These are phyloP conservation scores for Samsoniella hepiali DNA, from an alignment of 2,329 filamentous ascomycete species.

Conservation along the genomic window DNA sequence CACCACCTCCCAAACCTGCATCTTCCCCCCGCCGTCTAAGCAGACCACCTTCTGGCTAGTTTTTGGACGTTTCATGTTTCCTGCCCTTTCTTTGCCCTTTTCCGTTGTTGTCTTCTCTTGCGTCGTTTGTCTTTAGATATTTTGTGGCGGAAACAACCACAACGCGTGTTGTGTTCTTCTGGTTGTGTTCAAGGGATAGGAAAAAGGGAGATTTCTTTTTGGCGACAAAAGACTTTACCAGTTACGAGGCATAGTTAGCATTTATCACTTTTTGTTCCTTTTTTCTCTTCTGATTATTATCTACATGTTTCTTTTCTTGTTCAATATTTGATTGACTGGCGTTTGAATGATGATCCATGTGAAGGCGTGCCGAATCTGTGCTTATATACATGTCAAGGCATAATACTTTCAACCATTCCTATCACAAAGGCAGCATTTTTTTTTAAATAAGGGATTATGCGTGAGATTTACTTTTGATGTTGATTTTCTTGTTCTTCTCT, in stretches of 20 bases:
- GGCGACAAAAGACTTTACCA: not conserved
- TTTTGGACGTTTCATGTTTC: not conserved
- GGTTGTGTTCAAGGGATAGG: not conserved
- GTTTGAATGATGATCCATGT: not conserved
- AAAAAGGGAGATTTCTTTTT: not conserved
- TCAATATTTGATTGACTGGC: not conserved
- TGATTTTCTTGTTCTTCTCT: too few relatives aligned
- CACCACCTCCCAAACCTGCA: not conserved
- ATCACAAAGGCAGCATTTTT: too few relatives aligned
- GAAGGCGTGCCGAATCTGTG: not conserved
- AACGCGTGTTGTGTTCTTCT: not conserved
- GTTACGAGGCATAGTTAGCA: slow-evolving; percentile 16
- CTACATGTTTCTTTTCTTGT: not conserved
- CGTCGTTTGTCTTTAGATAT: not conserved
- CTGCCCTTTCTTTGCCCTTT: not conserved
- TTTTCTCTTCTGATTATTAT: not conserved
- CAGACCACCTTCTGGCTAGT: not conserved
- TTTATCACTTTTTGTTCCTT: not conserved
- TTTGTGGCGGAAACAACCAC: not conserved
- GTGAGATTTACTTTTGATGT: too few relatives aligned
- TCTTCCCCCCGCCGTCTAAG: not conserved
- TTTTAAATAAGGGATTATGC: too few relatives aligned
- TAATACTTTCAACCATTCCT: too few relatives aligned
- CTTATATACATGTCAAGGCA: not conserved
- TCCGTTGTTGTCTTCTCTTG: not conserved